Conservation (phyloP, 2,329 filamentous ascomycete genomes). For the Huntiella omanensis region DNA sequence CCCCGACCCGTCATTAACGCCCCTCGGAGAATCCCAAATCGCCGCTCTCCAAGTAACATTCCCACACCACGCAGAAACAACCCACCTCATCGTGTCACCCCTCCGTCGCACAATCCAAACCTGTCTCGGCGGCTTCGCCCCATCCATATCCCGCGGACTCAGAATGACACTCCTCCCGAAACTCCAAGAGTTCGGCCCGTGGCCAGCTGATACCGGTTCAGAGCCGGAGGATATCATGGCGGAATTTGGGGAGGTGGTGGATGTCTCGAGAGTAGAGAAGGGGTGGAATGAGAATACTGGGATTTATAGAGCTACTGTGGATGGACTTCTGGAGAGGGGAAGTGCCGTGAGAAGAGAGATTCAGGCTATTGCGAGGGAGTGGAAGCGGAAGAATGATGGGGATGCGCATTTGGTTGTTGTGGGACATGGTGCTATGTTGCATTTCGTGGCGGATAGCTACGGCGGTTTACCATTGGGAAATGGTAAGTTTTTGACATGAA, state of each 20-base stretch:
- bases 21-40: slow-evolving; percentile 61
- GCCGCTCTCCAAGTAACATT: slow-evolving; percentile 40
- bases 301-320: slow-evolving; percentile 27
- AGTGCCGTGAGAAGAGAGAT: slow-evolving; percentile 41
- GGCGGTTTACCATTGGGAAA: slow-evolving; percentile 30
- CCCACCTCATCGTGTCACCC: slow-evolving; percentile 59
- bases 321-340: slow-evolving; percentile 41
- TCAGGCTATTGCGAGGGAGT: slow-evolving; percentile 26
- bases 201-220: slow-evolving; percentile 61
- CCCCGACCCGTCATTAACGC: slow-evolving; percentile 61
- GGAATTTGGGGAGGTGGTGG: slow-evolving; percentile 45
- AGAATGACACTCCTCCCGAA: slow-evolving; percentile 49
- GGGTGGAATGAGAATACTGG: slow-evolving; percentile 41
- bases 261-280: slow-evolving; percentile 39
- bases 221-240: slow-evolving; percentile 31
- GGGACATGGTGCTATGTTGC: slow-evolving; percentile 66
- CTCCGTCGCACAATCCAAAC: slow-evolving; percentile 69
- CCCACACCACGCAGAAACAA: slow-evolving; percentile 43
- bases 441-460: slow-evolving; percentile 75
- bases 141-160: slow-evolving; percentile 21
- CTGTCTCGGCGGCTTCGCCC: slow-evolving; percentile 49
- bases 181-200: slow-evolving; percentile 57
- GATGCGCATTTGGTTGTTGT: slow-evolving; percentile 51
- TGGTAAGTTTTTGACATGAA: slow-evolving; percentile 19
- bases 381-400: slow-evolving; percentile 16